Evolutionary conservation across 2,329 filamentous ascomycete genomes (phyloP), one percentile per base, ranked within the genome.

Genomic region (Ilyonectria destructans): DNA sequence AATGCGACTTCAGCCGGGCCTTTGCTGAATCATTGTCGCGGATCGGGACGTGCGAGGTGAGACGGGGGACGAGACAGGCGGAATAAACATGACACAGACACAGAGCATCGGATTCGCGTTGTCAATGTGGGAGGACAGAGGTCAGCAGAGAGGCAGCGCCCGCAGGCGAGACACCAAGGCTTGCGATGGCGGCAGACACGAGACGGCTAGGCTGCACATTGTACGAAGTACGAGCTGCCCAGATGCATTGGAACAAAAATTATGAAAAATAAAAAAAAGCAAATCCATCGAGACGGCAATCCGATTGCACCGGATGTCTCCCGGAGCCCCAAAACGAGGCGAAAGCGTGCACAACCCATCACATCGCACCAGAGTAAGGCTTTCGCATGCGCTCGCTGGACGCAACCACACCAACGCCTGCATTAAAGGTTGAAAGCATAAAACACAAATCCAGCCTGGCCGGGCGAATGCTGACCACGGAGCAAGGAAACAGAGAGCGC

Each of bases 341-440:
- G 26, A 6, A 26, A 26, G 26, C 6, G 26, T 26, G 26, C 26
- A 26, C 26, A 26, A 26, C 26, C 26, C 26, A 26, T 26, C 26
- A 26, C 26, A 26, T 26, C 4, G 40, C 40, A n/a, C n/a, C 40
- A 43, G 15, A 19, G 40, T 8, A 33, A 12, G 31, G 31, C 31
- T 33, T 33, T 33, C 31, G 15, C 17, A 6, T 26, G 26, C 7
- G 40, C 17, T 8, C 15, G 6, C 8, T 19, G 8, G 40, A 43
- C 15, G 40, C 40, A 43, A n/a, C 40, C 40, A 43, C 40, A n/a
- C 40, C 40, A n/a, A 7, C 31, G 31, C 31, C 15, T 43, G 40
- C 40, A 43, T 43, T 43, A 7, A n/a, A 43, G 40, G 40, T 43
- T 43, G 40, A 43, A 43, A 43, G 40, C 40, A 43, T 43, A 43